Conservation (phyloP, 1,139 yeast genomes). For the Casaregolazyma suthepensis region DNA sequence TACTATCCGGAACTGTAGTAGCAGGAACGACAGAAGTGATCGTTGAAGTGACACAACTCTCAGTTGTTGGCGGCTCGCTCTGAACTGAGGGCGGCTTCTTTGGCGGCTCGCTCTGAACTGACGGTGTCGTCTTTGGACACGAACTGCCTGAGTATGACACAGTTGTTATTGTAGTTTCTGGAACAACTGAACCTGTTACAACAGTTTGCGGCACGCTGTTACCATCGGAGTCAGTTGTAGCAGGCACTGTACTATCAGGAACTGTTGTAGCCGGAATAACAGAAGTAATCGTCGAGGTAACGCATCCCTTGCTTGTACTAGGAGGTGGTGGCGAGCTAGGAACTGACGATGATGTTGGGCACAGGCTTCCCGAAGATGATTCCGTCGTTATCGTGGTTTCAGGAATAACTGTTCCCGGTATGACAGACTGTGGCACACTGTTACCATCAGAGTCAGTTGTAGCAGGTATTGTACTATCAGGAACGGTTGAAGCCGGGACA, state of each 20-base stretch:
- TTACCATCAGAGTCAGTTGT: background rate
- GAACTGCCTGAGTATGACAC: slow-evolving; percentile 9
- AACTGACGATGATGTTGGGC: background rate
- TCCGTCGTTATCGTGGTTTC: slow-evolving; percentile 1
- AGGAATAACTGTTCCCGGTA: slow-evolving; percentile 2
- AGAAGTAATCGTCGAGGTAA: slow-evolving; percentile 1
- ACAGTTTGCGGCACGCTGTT: background rate
- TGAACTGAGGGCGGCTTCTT: too few species aligned
- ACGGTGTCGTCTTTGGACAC: too few species aligned
- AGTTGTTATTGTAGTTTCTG: slow-evolving; percentile 15
- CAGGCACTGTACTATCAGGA: slow-evolving; percentile 1
- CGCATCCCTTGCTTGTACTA: background rate
- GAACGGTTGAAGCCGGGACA: slow-evolving; percentile 1
- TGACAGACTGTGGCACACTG: background rate
- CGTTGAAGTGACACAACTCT: slow-evolving; percentile 18
- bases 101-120: too few species aligned
- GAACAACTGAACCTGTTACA: slow-evolving; percentile 16
- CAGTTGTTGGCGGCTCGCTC: too few species aligned
- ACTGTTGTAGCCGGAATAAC: background rate
- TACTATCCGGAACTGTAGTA: slow-evolving; percentile 12
- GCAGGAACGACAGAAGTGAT: slow-evolving; percentile 14
- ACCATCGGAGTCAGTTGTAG: background rate
- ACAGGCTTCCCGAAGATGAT: background rate
- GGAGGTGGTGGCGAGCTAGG: background rate
- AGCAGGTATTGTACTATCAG: slow-evolving; percentile 1